Conservation (phyloP, 2,329 filamentous ascomycete species). For the Nemania diffusa region DNA sequence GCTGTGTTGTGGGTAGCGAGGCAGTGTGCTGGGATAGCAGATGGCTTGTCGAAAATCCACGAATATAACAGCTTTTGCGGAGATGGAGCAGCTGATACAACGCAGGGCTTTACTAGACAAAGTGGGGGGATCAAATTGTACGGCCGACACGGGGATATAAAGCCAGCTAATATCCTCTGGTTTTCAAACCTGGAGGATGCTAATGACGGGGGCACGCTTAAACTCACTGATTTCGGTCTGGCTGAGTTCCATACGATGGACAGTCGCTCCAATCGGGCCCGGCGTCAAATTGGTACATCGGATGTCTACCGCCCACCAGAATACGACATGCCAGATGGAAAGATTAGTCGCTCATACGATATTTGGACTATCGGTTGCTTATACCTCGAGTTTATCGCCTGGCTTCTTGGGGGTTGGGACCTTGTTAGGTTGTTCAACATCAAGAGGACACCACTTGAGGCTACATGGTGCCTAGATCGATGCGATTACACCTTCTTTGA, state of each 20-base stretch:
- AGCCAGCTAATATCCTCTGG: neutral
- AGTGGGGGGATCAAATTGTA: neutral
- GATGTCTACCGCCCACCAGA: neutral
- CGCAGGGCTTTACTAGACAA: neutral
- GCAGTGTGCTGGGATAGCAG: neutral
- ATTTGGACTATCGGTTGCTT: neutral
- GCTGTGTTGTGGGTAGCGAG: neutral
- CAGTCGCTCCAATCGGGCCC: neutral
- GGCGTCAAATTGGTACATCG: neutral
- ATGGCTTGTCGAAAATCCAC: neutral
- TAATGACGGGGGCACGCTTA: neutral
- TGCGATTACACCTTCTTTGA: neutral
- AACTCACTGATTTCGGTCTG: neutral
- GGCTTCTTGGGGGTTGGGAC: conserved; percentile 1
- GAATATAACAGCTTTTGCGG: neutral
- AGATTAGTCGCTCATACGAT: neutral
- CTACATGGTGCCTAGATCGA: neutral
- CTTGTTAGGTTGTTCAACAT: neutral
- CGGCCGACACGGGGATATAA: neutral
- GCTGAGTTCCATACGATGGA: neutral
- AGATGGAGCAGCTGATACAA: neutral
- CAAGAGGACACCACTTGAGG: neutral
- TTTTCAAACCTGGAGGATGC: neutral
- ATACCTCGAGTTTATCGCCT: neutral
- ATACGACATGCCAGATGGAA: neutral